Conservation (phyloP, 202 grass and related monocot genomes). For the Cymbopogon flexuosus region DNA sequence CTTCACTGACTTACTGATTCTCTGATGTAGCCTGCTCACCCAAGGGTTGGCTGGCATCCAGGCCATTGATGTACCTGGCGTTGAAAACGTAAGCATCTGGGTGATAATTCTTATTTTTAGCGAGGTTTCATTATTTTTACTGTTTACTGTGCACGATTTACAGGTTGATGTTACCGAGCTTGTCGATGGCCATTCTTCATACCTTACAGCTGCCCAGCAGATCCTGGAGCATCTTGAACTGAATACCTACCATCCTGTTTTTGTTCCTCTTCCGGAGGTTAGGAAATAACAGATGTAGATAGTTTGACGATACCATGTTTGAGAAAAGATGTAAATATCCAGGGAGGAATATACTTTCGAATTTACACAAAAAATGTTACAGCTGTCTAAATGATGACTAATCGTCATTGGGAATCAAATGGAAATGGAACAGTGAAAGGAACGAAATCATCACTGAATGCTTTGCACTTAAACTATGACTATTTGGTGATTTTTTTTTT, state of each 20-base stretch:
- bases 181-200: slow-evolving; percentile 79
- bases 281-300: slow-evolving; percentile 16
- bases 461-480: not conserved
- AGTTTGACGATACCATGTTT: not conserved
- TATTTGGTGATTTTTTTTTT: no score
- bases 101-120: not conserved
- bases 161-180: slow-evolving; percentile 79
- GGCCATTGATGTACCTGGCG: slow-evolving; percentile 70
- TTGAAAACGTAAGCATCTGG: slow-evolving; percentile 63
- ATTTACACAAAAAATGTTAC: not conserved
- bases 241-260: slow-evolving; percentile 84
- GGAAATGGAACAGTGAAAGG: not conserved
- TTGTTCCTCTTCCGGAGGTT: not conserved
- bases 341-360: not conserved
- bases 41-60: slow-evolving; percentile 98
- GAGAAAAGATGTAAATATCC: not conserved
- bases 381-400: not conserved
- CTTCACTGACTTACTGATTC: not conserved
- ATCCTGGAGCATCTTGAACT: slow-evolving; percentile 80
- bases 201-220: slow-evolving; percentile 42
- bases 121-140: not conserved
- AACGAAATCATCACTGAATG: not conserved
- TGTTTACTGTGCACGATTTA: not conserved
- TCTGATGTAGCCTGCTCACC: slow-evolving; percentile 57
- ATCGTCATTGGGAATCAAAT: not conserved